Evolutionary conservation across 2,329 filamentous ascomycete species (phyloP).

Genomic region (Fusarium sterilihyphosum): DNA sequence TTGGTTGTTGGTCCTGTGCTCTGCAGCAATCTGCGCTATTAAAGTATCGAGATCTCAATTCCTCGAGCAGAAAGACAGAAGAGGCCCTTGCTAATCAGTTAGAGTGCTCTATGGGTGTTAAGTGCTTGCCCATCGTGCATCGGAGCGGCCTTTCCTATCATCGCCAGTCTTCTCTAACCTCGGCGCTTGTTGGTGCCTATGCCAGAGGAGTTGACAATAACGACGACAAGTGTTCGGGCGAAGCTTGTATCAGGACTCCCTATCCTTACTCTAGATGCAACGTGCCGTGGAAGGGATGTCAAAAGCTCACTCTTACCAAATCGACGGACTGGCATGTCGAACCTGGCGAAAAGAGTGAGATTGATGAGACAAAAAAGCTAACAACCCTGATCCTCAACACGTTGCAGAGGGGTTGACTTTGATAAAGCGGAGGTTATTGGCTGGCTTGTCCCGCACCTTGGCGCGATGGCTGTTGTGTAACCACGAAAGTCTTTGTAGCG

Average conservation of each 20-base stretch:
- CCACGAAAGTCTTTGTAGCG: conserved; percentile 15
- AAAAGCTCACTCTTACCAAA: background rate
- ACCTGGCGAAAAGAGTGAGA: conserved; percentile 13
- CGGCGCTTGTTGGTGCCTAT: background rate
- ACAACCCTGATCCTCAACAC: conserved; percentile 21
- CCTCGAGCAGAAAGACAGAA: background rate
- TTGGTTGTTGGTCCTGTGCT: background rate
- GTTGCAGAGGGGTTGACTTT: conserved; percentile 20
- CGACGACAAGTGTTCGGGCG: background rate
- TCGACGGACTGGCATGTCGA: background rate
- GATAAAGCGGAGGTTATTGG: conserved; percentile 17
- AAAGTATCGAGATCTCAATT: background rate
- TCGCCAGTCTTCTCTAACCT: background rate
- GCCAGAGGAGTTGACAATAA: background rate
- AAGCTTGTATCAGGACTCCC: background rate
- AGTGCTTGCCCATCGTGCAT: background rate
- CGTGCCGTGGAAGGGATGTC: background rate
- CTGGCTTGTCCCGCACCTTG: conserved; percentile 14
- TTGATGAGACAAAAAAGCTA: conserved; percentile 33
- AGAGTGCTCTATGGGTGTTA: background rate
- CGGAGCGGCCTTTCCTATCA: background rate
- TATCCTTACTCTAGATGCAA: background rate
- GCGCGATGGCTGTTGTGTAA: conserved; percentile 35
- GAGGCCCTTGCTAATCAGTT: background rate
- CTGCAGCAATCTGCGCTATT: background rate